phyloP scores from a whole-genome alignment of 345 rosid genomes.

The Psidium guajava region DNA sequence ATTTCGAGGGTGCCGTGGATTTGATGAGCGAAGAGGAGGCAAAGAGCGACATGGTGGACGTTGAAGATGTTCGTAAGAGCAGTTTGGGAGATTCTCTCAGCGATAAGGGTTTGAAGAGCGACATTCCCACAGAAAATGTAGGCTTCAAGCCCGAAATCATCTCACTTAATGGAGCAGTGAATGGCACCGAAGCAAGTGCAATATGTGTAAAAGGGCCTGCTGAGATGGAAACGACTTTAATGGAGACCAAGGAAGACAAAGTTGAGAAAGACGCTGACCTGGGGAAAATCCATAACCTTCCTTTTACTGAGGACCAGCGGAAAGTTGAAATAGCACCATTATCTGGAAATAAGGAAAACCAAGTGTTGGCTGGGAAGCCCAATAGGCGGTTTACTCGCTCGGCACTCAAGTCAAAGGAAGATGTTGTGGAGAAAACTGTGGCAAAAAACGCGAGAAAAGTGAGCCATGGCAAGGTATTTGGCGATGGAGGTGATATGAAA shows the following conservation, averaged over 20 bases:
- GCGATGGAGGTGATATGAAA: constrained; percentile 4
- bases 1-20: constrained; percentile 10
- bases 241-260: neutral
- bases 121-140: neutral
- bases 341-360: neutral
- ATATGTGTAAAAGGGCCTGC: neutral
- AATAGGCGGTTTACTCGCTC: constrained; percentile 51
- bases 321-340: neutral
- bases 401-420: constrained; percentile 19
- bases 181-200: neutral
- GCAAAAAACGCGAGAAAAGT: neutral
- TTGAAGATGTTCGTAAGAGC: constrained; percentile 24
- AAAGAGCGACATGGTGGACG: constrained; percentile 63
- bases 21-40: constrained; percentile 44
- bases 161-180: neutral
- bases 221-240: neutral
- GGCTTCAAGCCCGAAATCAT: neutral
- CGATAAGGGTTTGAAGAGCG: constrained; percentile 7
- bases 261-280: neutral
- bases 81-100: constrained; percentile 5
- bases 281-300: neutral
- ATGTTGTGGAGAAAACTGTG: constrained; percentile 2
- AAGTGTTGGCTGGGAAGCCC: constrained; percentile 12
- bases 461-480: neutral
- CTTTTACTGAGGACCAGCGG: neutral